A percentile compares a stretch with the other conserved stretches of the same genome.
Conservation (phyloP, 2,329 filamentous ascomycete genomes). For the Delphinella strobiligena region DNA sequence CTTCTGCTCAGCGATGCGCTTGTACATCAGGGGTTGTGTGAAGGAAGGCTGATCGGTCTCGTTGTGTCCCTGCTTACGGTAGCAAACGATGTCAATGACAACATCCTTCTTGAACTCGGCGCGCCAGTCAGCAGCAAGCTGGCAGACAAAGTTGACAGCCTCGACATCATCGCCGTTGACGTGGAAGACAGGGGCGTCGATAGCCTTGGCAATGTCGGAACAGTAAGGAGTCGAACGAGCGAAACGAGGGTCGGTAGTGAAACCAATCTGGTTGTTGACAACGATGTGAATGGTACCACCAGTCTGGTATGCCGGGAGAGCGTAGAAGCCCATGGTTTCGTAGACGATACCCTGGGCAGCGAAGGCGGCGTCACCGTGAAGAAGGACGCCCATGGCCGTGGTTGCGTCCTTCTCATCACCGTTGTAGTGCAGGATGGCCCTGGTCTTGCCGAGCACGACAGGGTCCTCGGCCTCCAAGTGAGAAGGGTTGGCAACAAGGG, state of each 20-base stretch:
- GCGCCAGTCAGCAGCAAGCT: constrained; percentile 93
- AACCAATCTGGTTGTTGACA: constrained; percentile 99
- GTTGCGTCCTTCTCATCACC: constrained; percentile 82
- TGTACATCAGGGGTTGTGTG: constrained; percentile 99
- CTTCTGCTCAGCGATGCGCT: constrained; percentile 78
- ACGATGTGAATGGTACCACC: constrained; percentile 94
- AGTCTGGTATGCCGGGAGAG: constrained; percentile 89
- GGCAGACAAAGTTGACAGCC: constrained; percentile 95
- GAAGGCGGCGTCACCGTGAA: constrained; percentile 96
- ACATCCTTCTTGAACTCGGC: constrained; percentile 98
- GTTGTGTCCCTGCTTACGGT: constrained; percentile 98
- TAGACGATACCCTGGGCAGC: constrained; percentile 96
- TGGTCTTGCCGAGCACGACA: constrained; percentile 92
- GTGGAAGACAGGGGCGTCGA: constrained; percentile 97
- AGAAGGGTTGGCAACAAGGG: constrained; percentile 93
- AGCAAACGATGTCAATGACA: constrained; percentile 96
- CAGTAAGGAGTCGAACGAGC: constrained; percentile 96
- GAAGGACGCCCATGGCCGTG: constrained; percentile 86
- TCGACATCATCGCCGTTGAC: constrained; percentile 98
- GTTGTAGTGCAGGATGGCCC: constrained; percentile 98
- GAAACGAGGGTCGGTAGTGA: constrained; percentile 96
- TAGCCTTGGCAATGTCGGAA: constrained; percentile 97
- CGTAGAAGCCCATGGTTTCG: constrained; percentile 95
- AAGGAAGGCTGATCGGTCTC: constrained; percentile 99
- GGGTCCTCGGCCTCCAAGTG: constrained; percentile 97